phyloP scores from a whole-genome alignment of 371 early-diverging fungal species.

The Mortierella polycephala region DNA sequence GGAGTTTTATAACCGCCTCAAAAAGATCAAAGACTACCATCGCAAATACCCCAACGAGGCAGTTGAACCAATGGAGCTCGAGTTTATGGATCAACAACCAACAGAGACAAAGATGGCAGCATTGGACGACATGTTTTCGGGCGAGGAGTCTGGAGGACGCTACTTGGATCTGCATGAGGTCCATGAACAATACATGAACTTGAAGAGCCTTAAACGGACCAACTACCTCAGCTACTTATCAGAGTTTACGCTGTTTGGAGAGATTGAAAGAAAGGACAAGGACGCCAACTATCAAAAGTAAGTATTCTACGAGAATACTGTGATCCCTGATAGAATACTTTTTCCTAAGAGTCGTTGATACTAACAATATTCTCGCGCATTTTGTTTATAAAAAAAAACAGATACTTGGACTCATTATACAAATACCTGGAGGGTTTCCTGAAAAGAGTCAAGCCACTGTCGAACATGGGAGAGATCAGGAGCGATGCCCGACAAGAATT shows the following conservation, averaged over 20 bases:
- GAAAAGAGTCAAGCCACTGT: constrained; percentile 81
- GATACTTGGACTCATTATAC: constrained; percentile 74
- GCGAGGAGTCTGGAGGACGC: constrained; percentile 90
- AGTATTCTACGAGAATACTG: not conserved
- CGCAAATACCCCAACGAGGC: constrained; percentile 83
- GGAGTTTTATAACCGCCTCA: constrained; percentile 90
- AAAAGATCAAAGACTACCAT: constrained; percentile 86
- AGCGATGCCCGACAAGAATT: constrained; percentile 65
- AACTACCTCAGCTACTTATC: constrained; percentile 86
- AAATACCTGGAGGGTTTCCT: constrained; percentile 84
- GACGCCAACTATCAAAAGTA: constrained; percentile 70
- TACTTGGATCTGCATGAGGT: constrained; percentile 88
- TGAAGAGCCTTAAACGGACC: constrained; percentile 77
- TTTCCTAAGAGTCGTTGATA: no score
- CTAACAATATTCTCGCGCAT: not conserved
- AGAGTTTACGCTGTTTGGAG: constrained; percentile 73
- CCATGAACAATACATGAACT: constrained; percentile 83
- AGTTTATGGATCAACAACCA: constrained; percentile 71
- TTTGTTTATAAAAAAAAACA: constrained; percentile 14
- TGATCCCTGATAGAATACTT: no score
- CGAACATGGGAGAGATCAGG: constrained; percentile 68
- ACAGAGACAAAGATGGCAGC: constrained; percentile 71
- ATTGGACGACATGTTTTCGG: constrained; percentile 89
- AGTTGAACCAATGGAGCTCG: constrained; percentile 84
- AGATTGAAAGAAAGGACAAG: constrained; percentile 73